Percentiles rank a stretch among this genome's conserved stretches.
These are phyloP conservation scores for Aspergillus glaucus DNA, from an alignment of 2,329 filamentous ascomycete species.

Conservation along the genomic window DNA sequence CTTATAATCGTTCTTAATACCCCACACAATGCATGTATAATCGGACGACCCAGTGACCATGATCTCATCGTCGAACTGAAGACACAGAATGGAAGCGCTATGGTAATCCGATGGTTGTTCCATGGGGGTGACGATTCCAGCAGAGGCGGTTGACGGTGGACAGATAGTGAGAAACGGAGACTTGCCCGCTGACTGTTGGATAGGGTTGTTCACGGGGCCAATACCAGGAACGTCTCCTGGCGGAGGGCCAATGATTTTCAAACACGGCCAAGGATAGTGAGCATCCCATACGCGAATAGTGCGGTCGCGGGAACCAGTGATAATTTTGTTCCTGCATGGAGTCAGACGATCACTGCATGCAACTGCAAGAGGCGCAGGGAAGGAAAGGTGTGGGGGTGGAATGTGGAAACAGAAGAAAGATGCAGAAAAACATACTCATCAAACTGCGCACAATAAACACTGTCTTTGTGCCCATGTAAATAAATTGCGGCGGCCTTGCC, in stretches of 20 bases:
- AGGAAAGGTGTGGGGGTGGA: no score
- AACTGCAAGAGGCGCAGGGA: background rate
- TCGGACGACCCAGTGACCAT: slow-evolving; percentile 95
- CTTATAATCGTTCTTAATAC: slow-evolving; percentile 68
- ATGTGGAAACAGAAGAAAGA: background rate
- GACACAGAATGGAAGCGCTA: slow-evolving; percentile 84
- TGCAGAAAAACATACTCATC: slow-evolving; percentile 63
- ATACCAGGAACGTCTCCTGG: slow-evolving; percentile 42
- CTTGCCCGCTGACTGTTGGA: slow-evolving; percentile 32
- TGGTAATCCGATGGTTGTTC: slow-evolving; percentile 56
- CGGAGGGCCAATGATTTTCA: slow-evolving; percentile 75
- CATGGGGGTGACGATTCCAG: slow-evolving; percentile 43
- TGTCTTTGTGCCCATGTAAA: slow-evolving; percentile 87
- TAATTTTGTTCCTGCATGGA: slow-evolving; percentile 71
- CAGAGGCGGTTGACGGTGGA: slow-evolving; percentile 46
- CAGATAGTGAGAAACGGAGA: slow-evolving; percentile 45
- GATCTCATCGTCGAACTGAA: slow-evolving; percentile 89
- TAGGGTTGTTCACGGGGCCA: slow-evolving; percentile 44
- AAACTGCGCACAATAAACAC: slow-evolving; percentile 96
- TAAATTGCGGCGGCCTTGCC: slow-evolving; percentile 77
- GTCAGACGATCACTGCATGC: slow-evolving; percentile 27
- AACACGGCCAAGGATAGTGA: slow-evolving; percentile 70
- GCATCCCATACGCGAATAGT: slow-evolving; percentile 97
- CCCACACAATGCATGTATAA: slow-evolving; percentile 83
- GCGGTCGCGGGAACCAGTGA: slow-evolving; percentile 90